phyloP scores from a whole-genome alignment of 495 filamentous ascomycete genomes.

The Saxophila tyrrhenica region DNA sequence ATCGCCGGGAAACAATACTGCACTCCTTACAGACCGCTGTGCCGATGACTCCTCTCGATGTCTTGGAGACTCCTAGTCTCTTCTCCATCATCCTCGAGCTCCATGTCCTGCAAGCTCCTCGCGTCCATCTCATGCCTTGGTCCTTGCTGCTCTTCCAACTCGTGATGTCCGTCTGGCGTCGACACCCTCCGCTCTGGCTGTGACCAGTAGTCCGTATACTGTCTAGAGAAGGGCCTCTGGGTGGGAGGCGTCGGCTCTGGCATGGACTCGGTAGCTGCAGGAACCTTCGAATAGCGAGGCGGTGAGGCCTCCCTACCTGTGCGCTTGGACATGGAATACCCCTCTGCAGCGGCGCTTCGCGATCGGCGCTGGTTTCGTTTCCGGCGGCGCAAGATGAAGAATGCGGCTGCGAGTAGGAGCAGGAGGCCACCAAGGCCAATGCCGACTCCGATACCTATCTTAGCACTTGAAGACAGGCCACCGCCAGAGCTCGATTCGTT shows the following conservation, averaged over 20 bases:
- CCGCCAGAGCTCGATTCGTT: background rate
- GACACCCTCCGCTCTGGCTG: background rate
- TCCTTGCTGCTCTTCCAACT: background rate
- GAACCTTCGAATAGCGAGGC: background rate
- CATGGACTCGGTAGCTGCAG: background rate
- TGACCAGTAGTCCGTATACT: background rate
- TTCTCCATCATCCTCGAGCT: background rate
- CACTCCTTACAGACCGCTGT: background rate
- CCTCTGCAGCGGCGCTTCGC: background rate
- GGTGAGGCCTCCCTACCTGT: background rate
- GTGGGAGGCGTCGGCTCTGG: background rate
- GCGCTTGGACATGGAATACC: background rate
- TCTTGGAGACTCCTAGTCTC: background rate
- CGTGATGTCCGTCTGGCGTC: background rate
- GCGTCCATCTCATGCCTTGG: slow-evolving; percentile 1
- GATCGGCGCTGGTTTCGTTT: background rate
- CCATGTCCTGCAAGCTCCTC: background rate
- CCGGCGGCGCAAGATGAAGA: background rate
- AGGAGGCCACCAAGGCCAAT: background rate
- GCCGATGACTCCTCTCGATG: background rate
- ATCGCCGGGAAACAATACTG: too few relatives aligned
- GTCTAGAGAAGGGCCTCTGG: background rate
- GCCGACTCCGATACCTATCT: background rate
- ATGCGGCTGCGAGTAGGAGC: background rate
- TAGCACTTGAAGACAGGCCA: background rate